phyloP scores from a whole-genome alignment of 805 yeast genomes.

The Candida corydali region DNA sequence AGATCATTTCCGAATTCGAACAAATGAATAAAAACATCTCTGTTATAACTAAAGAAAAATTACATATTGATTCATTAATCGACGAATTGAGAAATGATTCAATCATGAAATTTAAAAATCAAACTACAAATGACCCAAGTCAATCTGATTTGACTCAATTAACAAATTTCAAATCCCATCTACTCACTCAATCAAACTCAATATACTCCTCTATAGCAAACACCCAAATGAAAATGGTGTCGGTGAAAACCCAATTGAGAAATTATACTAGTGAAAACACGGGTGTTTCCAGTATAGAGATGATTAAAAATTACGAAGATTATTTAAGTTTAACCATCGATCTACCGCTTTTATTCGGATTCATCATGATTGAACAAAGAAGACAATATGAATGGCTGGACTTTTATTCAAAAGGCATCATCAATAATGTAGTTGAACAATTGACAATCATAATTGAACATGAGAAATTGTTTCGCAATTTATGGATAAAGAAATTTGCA shows the following conservation, averaged over 20 bases:
- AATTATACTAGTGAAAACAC: constrained; percentile 21
- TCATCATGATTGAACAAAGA: constrained; percentile 58
- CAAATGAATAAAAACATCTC: constrained; percentile 31
- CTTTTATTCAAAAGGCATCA: constrained; percentile 36
- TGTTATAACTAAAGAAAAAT: constrained; percentile 31
- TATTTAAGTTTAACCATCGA: constrained; percentile 49
- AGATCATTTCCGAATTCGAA: constrained; percentile 25
- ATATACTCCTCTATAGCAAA: constrained; percentile 21
- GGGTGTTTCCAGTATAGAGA: constrained; percentile 10
- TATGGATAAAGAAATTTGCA: constrained; percentile 66
- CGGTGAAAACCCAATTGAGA: constrained; percentile 26
- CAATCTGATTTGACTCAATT: too few relatives aligned
- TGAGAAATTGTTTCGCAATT: constrained; percentile 51
- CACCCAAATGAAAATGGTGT: constrained; percentile 36
- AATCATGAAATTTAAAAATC: constrained; percentile 18
- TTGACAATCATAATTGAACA: constrained; percentile 52
- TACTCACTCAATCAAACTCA: too few relatives aligned
- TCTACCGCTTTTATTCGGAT: constrained; percentile 67
- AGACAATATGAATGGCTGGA: constrained; percentile 58
- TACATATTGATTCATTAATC: constrained; percentile 35
- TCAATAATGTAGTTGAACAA: constrained; percentile 48
- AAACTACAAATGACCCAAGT: constrained; percentile 9
- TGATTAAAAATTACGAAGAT: constrained; percentile 28
- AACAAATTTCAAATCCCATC: too few relatives aligned
- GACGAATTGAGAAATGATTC: constrained; percentile 40